Base-by-base conservation (phyloP, 2,329 filamentous ascomycete genomes). In the Plectosphaerella plurivora region DNA sequence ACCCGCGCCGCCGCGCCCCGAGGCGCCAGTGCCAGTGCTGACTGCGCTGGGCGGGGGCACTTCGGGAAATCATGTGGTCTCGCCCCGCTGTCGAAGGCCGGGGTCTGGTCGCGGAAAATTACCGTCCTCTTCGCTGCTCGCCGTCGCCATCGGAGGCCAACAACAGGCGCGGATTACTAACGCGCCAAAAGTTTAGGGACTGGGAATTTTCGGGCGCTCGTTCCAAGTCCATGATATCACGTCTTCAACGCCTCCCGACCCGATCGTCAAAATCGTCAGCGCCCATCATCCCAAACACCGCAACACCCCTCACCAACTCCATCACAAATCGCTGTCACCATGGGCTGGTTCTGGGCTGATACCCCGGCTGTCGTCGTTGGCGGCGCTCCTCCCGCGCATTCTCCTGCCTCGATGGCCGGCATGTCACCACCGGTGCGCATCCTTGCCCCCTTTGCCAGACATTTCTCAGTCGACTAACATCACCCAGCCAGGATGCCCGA, bases 291-390 rank as follows among this genome's bases (percentile, higher is more conserved):
- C 28, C 3, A 33, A 33, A 33, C 28, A 33, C 8, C 28, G 9
- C 28, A 33, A 22, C 22, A 3, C 5, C 5, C 5, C 22, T 5
- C 28, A 33, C 28, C 8, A 8, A 33, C 28, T 33, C 11, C 28
- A 33, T 33, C 28, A 8, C 28, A 33, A 33, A 33, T 33, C 11
- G 8, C 28, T 33, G 5, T 22, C 24, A 49, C 22, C 53, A 85
- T 84, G 82, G 82, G 82, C 59, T 84, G 81, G 81, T 85, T 85
- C 61, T 85, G 82, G 82, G 78, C 81, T 55, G 81, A 84, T 56
- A 56, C 69, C 45, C 63, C 74, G 51, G 60, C 68, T 18, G 55
- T 67, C n/a, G 37, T 56, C 48, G 53, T 50, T 46, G 55, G 53
- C 51, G 56, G 58, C 36, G 59, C 53, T 10, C 47, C 53, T 10